Base-by-base conservation (phyloP, 352 stramenopile species). In the Globisporangium splendens region DNA sequence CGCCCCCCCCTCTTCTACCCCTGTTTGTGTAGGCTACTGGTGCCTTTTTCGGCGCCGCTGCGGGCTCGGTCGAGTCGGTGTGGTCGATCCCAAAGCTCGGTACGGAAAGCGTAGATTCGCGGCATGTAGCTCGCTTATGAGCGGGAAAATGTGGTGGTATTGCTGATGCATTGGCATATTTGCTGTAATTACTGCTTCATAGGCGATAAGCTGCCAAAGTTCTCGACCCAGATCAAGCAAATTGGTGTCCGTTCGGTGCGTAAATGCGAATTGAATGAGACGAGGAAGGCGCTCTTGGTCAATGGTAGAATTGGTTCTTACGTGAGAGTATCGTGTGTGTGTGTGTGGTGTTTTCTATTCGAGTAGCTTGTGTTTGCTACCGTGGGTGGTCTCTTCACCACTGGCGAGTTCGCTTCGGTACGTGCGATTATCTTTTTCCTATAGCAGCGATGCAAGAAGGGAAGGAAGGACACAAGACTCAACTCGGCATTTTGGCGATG, bases 21-120 rank as follows among this genome's bases (percentile, higher is more conserved):
- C 24, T 12, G 50, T 17, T 38, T 48, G 12, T 38, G 21, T 61
- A 93, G 83, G 79, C 68, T 48, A 81, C 77, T 1, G 86, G 86
- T 43, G 83, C 82, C 33, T 92, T 94, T 63, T 91, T 90, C 56
- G 86, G 86, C 56, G 69, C 76, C 3, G 74, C 83, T 59, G 61
- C 77, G 43, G 86, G 86, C 59, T 86, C 83, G 20, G 64, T 94
- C 33, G 84, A 95, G 73, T 92, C 86, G 4, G 86, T 95, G 43
- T 95, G 86, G 86, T 73, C 75, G 53, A 93, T 95, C 59, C 86
- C 86, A 31, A 91, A 91, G 76, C 83, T 94, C 59, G 86, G 86
- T 93, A 35, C 28, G 28, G 28, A 35, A 6, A 11, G 28, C 28
- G 28, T 35, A 4, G 28, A 31, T 31, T 31, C 5, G 24, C 24